Conservation (phyloP, 2,329 filamentous ascomycete genomes). For the Colletotrichum destructivum region DNA sequence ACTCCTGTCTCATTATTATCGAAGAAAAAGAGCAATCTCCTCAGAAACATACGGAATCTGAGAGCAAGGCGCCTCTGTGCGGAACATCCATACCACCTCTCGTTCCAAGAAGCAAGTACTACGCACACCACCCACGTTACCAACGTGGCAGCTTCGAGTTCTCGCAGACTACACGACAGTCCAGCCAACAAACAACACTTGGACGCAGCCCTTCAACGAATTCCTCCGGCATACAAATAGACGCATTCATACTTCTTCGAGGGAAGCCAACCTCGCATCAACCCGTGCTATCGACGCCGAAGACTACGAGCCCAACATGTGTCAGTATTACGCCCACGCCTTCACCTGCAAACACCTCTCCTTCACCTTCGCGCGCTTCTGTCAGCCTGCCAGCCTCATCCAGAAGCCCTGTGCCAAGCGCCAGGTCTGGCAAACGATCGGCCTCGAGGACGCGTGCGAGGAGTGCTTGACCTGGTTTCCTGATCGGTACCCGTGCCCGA, state of each 20-base stretch:
- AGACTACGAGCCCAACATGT: conserved; percentile 48
- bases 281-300: neutral
- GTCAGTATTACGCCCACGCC: conserved; percentile 56
- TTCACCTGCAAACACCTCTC: conserved; percentile 54
- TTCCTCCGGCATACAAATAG: neutral
- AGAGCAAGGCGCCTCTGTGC: too few relatives aligned
- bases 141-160: neutral
- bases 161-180: neutral
- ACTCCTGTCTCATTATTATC: too few relatives aligned
- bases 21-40: too few relatives aligned
- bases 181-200: neutral
- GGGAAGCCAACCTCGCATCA: neutral
- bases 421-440: conserved; percentile 55
- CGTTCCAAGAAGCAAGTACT: neutral
- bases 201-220: neutral
- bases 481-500: conserved; percentile 45
- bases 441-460: conserved; percentile 54
- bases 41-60: too few relatives aligned
- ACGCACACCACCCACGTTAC: neutral
- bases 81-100: neutral
- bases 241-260: neutral
- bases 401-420: conserved; percentile 54
- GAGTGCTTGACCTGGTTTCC: conserved; percentile 52
- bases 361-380: conserved; percentile 55
- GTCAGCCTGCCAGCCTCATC: conserved; percentile 52